Evolutionary conservation across 176 grass and related monocot genomes (phyloP).

Genomic region (Cenchrus americanus): DNA sequence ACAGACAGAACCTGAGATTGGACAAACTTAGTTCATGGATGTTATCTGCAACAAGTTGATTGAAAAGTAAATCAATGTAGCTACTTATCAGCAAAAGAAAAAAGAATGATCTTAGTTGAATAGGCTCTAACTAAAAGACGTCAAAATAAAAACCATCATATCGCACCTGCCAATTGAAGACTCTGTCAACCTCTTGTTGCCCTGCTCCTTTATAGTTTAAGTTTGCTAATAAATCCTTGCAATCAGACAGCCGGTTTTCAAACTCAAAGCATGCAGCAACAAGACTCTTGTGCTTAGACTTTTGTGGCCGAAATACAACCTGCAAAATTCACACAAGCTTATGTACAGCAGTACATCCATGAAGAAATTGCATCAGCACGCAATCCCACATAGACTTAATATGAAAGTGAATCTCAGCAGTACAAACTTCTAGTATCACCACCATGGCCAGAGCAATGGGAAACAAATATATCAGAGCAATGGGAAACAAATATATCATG

Average conservation of each 20-base stretch:
- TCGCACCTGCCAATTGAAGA: slow-evolving; percentile 88
- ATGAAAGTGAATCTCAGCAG: too few species aligned
- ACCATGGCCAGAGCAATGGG: too few species aligned
- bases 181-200: slow-evolving; percentile 58
- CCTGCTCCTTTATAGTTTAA: slow-evolving; percentile 51
- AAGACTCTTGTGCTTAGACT: slow-evolving; percentile 67
- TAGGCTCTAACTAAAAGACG: slow-evolving; percentile 22
- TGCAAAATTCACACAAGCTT: slow-evolving; percentile 37
- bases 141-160: slow-evolving; percentile 30
- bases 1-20: slow-evolving; percentile 73
- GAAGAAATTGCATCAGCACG: slow-evolving; percentile 17
- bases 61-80: neutral
- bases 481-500: too few species aligned
- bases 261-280: slow-evolving; percentile 74
- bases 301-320: slow-evolving; percentile 83
- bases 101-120: slow-evolving; percentile 4
- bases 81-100: slow-evolving; percentile 3
- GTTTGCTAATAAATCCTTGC: slow-evolving; percentile 50
- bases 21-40: slow-evolving; percentile 30
- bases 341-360: slow-evolving; percentile 11
- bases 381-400: too few species aligned
- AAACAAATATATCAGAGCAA: too few species aligned
- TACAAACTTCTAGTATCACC: too few species aligned
- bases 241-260: slow-evolving; percentile 53
- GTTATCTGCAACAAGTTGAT: slow-evolving; percentile 55